These are phyloP conservation scores for Wickerhamomyces hampshirensis DNA, from an alignment of 805 yeast species.

Conservation along the genomic window DNA sequence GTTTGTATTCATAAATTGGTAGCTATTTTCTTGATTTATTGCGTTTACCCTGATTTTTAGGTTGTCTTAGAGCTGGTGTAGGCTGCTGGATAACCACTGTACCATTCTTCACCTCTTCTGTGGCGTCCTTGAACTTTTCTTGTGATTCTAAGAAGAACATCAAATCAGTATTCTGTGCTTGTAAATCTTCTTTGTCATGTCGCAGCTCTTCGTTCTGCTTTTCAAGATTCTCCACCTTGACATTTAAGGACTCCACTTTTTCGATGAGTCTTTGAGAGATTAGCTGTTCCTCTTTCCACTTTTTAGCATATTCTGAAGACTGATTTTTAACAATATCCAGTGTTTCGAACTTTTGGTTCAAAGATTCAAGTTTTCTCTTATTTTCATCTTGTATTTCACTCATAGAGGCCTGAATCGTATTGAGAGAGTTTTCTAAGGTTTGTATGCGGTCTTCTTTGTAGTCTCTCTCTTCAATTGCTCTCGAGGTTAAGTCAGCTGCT, in stretches of 20 bases:
- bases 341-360: no score
- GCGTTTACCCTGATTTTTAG: background rate
- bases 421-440: no score
- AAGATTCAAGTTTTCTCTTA: conserved; percentile 11
- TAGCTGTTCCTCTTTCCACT: conserved; percentile 42
- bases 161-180: conserved; percentile 66
- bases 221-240: conserved; percentile 34
- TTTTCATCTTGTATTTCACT: background rate
- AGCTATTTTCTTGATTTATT: conserved; percentile 3
- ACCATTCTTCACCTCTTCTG: conserved; percentile 72
- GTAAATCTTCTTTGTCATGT: conserved; percentile 41
- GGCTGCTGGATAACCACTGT: conserved; percentile 40
- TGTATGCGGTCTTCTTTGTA: background rate
- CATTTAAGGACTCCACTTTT: conserved; percentile 36
- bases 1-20: background rate
- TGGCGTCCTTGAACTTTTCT: conserved; percentile 65
- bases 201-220: conserved; percentile 30
- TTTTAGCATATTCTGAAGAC: conserved; percentile 27
- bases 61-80: no score
- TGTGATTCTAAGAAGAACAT: conserved; percentile 77
- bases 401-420: background rate
- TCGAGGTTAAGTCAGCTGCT: conserved; percentile 25
- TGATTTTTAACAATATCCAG: conserved; percentile 21
- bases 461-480: conserved; percentile 1
- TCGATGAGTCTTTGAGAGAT: no score